These are phyloP conservation scores for Bretschneidera sinensis DNA, from an alignment of 345 rosid species.

Conservation along the genomic window DNA sequence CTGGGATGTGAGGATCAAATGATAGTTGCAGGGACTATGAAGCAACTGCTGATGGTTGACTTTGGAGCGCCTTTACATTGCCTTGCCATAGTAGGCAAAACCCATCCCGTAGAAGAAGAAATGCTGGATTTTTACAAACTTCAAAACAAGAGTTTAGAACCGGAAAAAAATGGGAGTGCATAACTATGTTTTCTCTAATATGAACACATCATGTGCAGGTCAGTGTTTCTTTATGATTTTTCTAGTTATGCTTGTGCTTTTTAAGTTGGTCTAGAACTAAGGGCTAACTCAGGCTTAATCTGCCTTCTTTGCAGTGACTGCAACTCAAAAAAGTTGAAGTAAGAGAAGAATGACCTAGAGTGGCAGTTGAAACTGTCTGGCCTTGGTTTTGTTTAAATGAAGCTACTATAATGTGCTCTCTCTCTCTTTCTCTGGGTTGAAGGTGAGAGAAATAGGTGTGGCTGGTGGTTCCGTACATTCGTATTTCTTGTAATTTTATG, in stretches of 20 bases:
- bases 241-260: background rate
- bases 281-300: background rate
- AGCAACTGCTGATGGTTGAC: slow-evolving; percentile 52
- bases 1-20: slow-evolving; percentile 81
- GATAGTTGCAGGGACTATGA: slow-evolving; percentile 81
- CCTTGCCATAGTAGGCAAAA: slow-evolving; percentile 71
- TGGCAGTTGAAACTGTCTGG: no score
- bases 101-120: slow-evolving; percentile 87
- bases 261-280: background rate
- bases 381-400: no score
- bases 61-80: slow-evolving; percentile 84
- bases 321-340: no score
- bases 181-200: slow-evolving; percentile 5
- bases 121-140: slow-evolving; percentile 71
- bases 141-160: slow-evolving; percentile 3
- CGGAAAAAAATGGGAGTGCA: slow-evolving; percentile 2
- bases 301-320: no score
- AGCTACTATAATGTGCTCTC: no score
- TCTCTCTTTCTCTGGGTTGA: no score
- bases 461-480: no score
- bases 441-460: no score
- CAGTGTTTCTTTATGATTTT: background rate
- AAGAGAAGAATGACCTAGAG: no score
- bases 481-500: no score
- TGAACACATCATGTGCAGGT: background rate